Conservation (phyloP, 768 basidiomycete species). For the Serendipita indica region DNA sequence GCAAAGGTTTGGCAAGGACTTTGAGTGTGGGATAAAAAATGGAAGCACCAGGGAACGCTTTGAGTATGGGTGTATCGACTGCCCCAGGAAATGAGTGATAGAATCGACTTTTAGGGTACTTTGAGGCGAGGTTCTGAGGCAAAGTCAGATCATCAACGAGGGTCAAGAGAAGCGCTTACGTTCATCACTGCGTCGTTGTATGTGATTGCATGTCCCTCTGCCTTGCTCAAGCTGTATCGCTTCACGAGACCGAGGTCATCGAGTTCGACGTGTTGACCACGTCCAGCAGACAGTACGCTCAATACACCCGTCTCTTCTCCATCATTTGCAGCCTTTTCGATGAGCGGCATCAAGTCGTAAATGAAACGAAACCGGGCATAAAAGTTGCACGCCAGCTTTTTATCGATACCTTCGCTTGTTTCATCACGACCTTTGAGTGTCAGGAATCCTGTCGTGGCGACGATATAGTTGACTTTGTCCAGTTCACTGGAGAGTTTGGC, state of each 20-base stretch:
- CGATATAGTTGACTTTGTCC: conserved; percentile 39
- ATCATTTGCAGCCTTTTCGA: conserved; percentile 30
- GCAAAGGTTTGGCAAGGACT: not conserved
- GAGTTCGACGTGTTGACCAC: conserved; percentile 27
- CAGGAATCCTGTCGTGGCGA: conserved; percentile 32
- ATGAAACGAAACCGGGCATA: conserved; percentile 39
- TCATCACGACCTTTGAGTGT: conserved; percentile 27
- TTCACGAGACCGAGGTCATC: conserved; percentile 39
- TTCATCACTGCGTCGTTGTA: conserved; percentile 43
- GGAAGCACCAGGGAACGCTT: not conserved
- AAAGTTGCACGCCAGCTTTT: conserved; percentile 32
- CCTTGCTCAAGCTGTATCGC: conserved; percentile 25
- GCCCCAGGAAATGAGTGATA: conserved; percentile 10
- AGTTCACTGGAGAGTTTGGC: conserved; percentile 22
- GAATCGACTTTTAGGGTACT: conserved; percentile 12
- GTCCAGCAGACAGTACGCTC: conserved; percentile 28
- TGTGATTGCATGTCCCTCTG: conserved; percentile 25
- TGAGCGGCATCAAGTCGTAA: conserved; percentile 30
- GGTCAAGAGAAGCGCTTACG: conserved; percentile 20
- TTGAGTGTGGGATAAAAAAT: not conserved
- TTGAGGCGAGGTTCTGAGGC: conserved; percentile 9
- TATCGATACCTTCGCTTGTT: conserved; percentile 34
- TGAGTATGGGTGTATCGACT: conserved; percentile 7
- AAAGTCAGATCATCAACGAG: not conserved
- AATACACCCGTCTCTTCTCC: conserved; percentile 39